Evolutionary conservation across 179 eudicot genomes (phyloP), one percentile per base, ranked within the genome.

Genomic region (Carnegiea gigantea): DNA sequence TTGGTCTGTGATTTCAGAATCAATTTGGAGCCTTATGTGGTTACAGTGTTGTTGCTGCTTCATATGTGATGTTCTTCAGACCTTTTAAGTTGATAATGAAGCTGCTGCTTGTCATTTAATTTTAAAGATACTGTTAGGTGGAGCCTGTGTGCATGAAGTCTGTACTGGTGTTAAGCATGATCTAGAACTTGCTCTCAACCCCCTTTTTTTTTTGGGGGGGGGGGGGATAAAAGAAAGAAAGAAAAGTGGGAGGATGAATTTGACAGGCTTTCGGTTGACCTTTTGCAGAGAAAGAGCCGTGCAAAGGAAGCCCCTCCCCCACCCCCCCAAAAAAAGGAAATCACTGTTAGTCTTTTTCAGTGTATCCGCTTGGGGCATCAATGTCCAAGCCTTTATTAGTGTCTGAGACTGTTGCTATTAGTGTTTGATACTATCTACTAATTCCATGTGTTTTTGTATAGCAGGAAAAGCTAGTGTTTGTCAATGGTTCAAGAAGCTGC

Each of bases 401-500:
- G 15, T 21, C 40, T 30, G 59, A 24, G 51, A n/a, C 30, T 36
- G 75, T 84, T 72, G 36, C 13, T 5, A 40, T 62, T 40, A 40
- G 10, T 38, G 18, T 76, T 78, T 53, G 23, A 46, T 0, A 24
- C 23, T 28, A 6, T 12, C 33, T 64, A 74, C 17, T 82, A 54
- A 82, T 73, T 59, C n/a, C 26, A 46, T 67, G 18, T 78, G 9
- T 62, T 57, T 73, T 59, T 6, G 20, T 46, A 10, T 67, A 36
- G 73, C 74, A 81, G 79, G 75, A 64, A 18, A 76, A 76, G 78
- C 48, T 5, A 23, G 44, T 49, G 38, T 33, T 51, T 79, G 43
- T 43, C 79, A 76, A 94, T 93, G 97, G 91, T 88, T 83, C 88
- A 83, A 77, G 89, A 86, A 88, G 83, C 74, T 73, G 77, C 81